phyloP scores from a whole-genome alignment of 1,284 basidiomycete species.

The Cryptococcus hybrid region DNA sequence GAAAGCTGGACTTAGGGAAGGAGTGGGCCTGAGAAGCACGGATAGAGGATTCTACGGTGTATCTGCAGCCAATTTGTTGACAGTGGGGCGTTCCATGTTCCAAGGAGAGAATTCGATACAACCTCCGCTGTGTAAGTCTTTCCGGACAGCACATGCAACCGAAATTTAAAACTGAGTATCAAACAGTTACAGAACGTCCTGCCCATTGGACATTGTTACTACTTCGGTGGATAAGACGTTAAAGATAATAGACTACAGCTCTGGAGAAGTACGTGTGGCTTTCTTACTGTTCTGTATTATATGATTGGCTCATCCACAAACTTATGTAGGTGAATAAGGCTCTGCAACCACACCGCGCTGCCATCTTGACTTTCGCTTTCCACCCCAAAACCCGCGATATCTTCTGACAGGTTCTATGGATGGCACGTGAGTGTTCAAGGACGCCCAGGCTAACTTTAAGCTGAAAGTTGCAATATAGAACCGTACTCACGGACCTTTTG shows the following conservation, averaged over 20 bases:
- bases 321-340: constrained; percentile 34
- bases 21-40: constrained; percentile 18
- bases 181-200: constrained; percentile 26
- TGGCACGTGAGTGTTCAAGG: constrained; percentile 35
- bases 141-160: not conserved
- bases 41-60: constrained; percentile 30
- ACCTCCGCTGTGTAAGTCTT: not conserved
- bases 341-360: constrained; percentile 43
- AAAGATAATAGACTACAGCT: constrained; percentile 67
- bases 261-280: constrained; percentile 59
- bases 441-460: not conserved
- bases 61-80: constrained; percentile 39
- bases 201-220: constrained; percentile 59
- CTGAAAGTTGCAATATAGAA: constrained; percentile 8
- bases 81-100: constrained; percentile 27
- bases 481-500: constrained; percentile 43
- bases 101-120: constrained; percentile 16
- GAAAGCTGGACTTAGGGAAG: constrained; percentile 13
- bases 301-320: not conserved
- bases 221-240: constrained; percentile 82
- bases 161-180: not conserved
- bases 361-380: constrained; percentile 42
- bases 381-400: constrained; percentile 46
- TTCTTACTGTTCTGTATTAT: not conserved
- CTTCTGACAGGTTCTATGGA: constrained; percentile 49